Evolutionary conservation across 306 rosid genomes (phyloP).

Genomic region (Inga leiocalycina): DNA sequence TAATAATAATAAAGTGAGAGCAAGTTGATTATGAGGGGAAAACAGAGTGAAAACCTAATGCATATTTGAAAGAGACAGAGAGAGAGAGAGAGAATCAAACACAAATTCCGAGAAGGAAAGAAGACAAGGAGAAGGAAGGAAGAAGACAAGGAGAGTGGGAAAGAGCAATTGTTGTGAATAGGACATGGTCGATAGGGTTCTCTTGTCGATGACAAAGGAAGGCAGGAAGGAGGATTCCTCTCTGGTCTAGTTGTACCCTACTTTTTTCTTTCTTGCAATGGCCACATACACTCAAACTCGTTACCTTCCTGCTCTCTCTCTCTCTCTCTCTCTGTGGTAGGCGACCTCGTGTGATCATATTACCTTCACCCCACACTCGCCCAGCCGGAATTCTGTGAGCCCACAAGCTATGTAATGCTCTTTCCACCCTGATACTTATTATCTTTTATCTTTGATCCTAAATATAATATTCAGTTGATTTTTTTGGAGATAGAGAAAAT

Average conservation of each 20-base stretch:
- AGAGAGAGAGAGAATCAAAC: slow-evolving; percentile 51
- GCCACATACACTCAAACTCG: too few relatives aligned
- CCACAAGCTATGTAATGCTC: too few relatives aligned
- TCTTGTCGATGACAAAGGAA: slow-evolving; percentile 42
- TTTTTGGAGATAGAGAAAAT: too few relatives aligned
- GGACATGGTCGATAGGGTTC: slow-evolving; percentile 58
- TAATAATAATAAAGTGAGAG: not conserved
- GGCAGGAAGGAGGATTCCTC: slow-evolving; percentile 5
- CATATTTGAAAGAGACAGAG: not conserved
- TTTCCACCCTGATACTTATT: too few relatives aligned
- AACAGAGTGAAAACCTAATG: not conserved
- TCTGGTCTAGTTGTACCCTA: not conserved
- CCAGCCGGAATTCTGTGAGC: not conserved
- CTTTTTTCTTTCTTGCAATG: not conserved
- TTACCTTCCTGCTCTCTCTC: too few relatives aligned
- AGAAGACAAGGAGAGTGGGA: slow-evolving; percentile 70
- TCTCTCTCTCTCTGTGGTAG: too few relatives aligned
- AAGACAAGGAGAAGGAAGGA: slow-evolving; percentile 67
- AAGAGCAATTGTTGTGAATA: slow-evolving; percentile 77
- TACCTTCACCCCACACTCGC: not conserved
- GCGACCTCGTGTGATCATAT: too few relatives aligned
- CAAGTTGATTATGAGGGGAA: not conserved
- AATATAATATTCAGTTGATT: too few relatives aligned
- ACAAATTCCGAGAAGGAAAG: slow-evolving; percentile 71
- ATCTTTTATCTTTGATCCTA: too few relatives aligned